A percentile compares a stretch with the other conserved stretches of the same genome.
These are phyloP conservation scores for Phlebiopsis flavidoalba DNA, from an alignment of 768 basidiomycete species.

Conservation along the genomic window DNA sequence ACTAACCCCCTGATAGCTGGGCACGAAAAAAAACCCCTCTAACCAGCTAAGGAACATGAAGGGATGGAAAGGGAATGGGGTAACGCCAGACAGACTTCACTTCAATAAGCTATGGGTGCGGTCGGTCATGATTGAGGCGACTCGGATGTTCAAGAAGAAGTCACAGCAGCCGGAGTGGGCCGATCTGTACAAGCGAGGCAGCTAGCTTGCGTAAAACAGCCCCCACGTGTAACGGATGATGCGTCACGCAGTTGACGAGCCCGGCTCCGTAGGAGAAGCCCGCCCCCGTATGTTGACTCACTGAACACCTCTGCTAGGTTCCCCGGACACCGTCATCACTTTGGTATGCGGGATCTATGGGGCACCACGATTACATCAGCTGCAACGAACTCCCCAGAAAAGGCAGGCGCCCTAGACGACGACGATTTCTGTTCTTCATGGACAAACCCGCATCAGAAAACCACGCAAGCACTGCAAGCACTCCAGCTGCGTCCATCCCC, in stretches of 20 bases:
- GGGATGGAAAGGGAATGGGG: constrained; percentile 87
- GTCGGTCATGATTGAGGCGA: constrained; percentile 58
- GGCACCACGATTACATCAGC: constrained; percentile 44
- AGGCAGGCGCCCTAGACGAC: constrained; percentile 45
- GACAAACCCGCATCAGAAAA: constrained; percentile 63
- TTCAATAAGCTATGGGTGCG: constrained; percentile 89
- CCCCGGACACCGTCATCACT: constrained; percentile 66
- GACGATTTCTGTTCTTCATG: constrained; percentile 98
- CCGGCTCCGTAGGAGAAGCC: too few relatives aligned
- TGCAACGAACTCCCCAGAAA: constrained; percentile 13
- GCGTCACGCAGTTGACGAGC: too few relatives aligned
- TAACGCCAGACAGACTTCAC: constrained; percentile 83
- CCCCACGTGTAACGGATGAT: constrained; percentile 43
- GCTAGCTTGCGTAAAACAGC: constrained; percentile 70
- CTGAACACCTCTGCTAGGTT: constrained; percentile 46
- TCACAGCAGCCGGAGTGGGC: constrained; percentile 80
- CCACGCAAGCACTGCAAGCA: constrained; percentile 17
- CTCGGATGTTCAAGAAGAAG: constrained; percentile 80
- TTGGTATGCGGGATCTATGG: too few relatives aligned
- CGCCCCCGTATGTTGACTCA: not conserved
- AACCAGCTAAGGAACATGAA: constrained; percentile 93
- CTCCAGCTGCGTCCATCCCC: constrained; percentile 49
- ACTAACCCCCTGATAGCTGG: constrained; percentile 96
- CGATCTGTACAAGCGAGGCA: constrained; percentile 94
- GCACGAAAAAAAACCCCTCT: too few relatives aligned